A percentile compares a stretch with the other conserved stretches of the same genome.
phyloP scores from a whole-genome alignment of 1,284 basidiomycete species.

The Xanthoconium separans region DNA sequence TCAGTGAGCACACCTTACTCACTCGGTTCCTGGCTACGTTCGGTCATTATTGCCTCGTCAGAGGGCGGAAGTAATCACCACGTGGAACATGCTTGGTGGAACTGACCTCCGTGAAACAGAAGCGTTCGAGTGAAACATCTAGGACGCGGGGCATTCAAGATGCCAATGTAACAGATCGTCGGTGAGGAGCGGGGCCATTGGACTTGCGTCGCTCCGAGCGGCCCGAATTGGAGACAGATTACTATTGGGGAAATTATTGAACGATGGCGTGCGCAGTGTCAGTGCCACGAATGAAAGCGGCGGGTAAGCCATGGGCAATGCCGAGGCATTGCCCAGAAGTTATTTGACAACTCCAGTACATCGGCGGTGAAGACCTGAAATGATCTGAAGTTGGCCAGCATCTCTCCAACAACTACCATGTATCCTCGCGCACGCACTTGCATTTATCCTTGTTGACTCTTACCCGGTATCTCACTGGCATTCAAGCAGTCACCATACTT shows the following conservation, averaged over 20 bases:
- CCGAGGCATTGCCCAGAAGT: neutral
- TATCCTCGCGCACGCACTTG: neutral
- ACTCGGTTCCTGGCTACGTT: neutral
- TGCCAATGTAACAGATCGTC: neutral
- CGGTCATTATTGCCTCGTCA: neutral
- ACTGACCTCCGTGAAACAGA: conserved; percentile 12
- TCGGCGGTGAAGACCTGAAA: neutral
- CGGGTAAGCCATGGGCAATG: neutral
- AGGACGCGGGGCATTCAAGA: conserved; percentile 1
- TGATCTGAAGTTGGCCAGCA: neutral
- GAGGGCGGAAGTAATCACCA: conserved; percentile 8
- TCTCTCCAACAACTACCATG: neutral
- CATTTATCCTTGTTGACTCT: neutral
- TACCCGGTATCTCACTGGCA: too few species aligned
- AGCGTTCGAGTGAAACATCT: conserved; percentile 5
- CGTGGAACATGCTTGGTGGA: conserved; percentile 15
- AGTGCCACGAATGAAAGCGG: neutral
- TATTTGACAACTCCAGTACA: neutral
- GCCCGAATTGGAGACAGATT: neutral
- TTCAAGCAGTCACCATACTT: neutral
- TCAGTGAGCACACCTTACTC: neutral
- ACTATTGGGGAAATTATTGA: neutral
- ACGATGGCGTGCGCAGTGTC: neutral
- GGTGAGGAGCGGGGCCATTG: neutral
- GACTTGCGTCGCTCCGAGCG: neutral